Conservation (phyloP, 2,329 filamentous ascomycete genomes). For the Fusarium brachygibbosum region DNA sequence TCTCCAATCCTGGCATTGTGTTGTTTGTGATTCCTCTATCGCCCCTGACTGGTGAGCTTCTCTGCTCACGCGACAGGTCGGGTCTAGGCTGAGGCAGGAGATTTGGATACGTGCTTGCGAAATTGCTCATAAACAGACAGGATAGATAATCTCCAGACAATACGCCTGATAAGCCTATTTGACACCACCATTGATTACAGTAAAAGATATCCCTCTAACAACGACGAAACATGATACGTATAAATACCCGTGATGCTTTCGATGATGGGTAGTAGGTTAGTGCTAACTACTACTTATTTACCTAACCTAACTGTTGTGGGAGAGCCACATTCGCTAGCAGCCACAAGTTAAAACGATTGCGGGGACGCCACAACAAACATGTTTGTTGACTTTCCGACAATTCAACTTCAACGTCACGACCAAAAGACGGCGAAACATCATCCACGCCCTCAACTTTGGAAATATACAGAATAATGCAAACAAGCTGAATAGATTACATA, state of each 20-base stretch:
- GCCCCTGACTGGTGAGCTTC: background rate
- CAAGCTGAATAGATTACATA: background rate
- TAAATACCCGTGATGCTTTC: conserved; percentile 9
- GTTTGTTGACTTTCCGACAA: conserved; percentile 40
- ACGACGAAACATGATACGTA: background rate
- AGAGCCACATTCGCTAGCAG: conserved; percentile 30
- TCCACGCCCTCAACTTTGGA: background rate
- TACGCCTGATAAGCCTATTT: background rate
- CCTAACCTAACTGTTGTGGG: background rate
- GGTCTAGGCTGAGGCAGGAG: background rate
- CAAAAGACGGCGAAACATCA: background rate
- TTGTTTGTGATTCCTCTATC: no score
- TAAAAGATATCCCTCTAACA: background rate
- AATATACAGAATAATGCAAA: background rate
- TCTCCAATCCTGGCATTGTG: background rate
- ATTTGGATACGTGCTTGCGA: background rate
- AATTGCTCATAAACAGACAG: background rate
- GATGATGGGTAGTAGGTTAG: background rate
- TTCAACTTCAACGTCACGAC: conserved; percentile 17
- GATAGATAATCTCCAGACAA: background rate
- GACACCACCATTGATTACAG: no score
- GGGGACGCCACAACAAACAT: conserved; percentile 34
- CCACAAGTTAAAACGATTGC: conserved; percentile 26
- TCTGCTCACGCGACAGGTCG: background rate
- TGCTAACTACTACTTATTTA: background rate